A percentile compares a stretch with the other conserved stretches of the same genome.
Conservation (phyloP, 225 moss, liverwort and hornwort genomes). For the Marchantia polymorpha region DNA sequence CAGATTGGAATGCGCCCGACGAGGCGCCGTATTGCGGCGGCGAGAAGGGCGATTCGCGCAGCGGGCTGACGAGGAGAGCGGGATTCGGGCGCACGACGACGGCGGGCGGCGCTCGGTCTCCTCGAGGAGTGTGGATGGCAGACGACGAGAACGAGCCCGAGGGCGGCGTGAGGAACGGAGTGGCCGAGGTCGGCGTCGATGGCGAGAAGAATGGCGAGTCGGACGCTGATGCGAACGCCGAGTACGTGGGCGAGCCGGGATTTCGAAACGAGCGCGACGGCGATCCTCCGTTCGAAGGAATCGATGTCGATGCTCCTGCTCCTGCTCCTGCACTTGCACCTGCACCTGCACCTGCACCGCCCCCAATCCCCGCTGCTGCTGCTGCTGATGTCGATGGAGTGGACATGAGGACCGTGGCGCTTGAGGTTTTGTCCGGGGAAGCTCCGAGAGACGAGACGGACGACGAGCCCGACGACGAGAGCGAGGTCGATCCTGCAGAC, state of each 20-base stretch:
- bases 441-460: not conserved
- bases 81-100: not conserved
- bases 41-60: constrained; percentile 12
- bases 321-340: not conserved
- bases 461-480: constrained; percentile 14
- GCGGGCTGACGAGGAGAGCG: constrained; percentile 3
- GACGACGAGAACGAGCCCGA: constrained; percentile 20
- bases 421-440: constrained; percentile 3
- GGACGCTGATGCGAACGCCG: constrained; percentile 24
- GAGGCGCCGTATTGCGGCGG: not conserved
- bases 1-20: not conserved
- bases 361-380: not conserved
- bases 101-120: not conserved
- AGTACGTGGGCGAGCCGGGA: constrained; percentile 23
- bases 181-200: constrained; percentile 3
- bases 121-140: constrained; percentile 22
- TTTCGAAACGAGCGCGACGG: constrained; percentile 14
- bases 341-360: not conserved
- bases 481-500: not conserved
- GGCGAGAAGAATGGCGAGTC: constrained; percentile 37
- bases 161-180: constrained; percentile 30
- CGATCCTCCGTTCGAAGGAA: constrained; percentile 2
- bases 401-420: not conserved
- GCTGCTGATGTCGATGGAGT: not conserved
- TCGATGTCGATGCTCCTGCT: not conserved